Evolutionary conservation across 352 stramenopile species (phyloP).

Genomic region (Phytopythium boreale): DNA sequence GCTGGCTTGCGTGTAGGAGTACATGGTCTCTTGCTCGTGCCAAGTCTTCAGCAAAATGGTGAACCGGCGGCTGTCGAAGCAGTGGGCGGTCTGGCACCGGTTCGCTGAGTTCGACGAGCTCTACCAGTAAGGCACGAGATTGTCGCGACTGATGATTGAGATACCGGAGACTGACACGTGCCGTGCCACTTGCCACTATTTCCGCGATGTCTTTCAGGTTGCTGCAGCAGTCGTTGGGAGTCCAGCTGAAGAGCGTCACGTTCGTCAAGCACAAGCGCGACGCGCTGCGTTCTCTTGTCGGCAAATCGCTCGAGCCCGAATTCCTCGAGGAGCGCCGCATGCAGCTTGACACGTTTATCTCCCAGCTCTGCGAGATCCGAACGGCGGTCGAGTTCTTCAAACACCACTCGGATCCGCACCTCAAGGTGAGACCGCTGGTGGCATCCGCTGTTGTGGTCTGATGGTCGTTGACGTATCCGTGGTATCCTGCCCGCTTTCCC

Average conservation of each 20-base stretch:
- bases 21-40: conserved; percentile 59
- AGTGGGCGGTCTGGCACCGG: conserved; percentile 63
- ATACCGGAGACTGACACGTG: neutral
- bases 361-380: conserved; percentile 35
- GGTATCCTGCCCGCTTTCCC: neutral
- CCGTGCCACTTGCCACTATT: neutral
- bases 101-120: conserved; percentile 66
- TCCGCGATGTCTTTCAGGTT: conserved; percentile 23
- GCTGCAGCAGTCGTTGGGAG: conserved; percentile 41
- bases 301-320: conserved; percentile 43
- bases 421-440: conserved; percentile 29
- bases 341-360: conserved; percentile 51
- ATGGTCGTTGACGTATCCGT: neutral
- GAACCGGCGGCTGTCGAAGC: conserved; percentile 42
- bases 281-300: conserved; percentile 42
- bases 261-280: conserved; percentile 58
- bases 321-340: conserved; percentile 60
- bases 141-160: neutral
- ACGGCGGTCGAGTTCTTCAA: conserved; percentile 62
- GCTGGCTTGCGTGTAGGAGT: conserved; percentile 32
- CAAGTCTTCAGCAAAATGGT: conserved; percentile 50
- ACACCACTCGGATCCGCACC: conserved; percentile 29
- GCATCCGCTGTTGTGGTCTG: neutral
- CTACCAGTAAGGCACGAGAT: conserved; percentile 28
- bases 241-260: conserved; percentile 39